Base-by-base conservation (phyloP, 2,329 filamentous ascomycete species). In the Aureobasidium sp. region DNA sequence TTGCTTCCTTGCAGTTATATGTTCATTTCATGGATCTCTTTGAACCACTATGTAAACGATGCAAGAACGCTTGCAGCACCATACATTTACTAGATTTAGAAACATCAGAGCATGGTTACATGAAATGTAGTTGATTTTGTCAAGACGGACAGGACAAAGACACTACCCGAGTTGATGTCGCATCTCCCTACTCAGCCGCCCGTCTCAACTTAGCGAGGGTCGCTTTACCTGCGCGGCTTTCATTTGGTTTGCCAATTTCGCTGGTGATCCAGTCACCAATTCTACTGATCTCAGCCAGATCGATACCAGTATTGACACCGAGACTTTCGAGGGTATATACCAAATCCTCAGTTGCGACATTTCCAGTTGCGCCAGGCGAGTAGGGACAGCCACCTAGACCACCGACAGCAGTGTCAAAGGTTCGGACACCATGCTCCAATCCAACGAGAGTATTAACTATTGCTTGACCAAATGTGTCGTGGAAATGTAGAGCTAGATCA, bases 391-490 rank as follows among this genome's bases (percentile, higher is more conserved):
- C 91, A 1, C 91, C 91, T 0, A 96, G 78, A 0, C 91, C 91
- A 2, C 84, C 89, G 1, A 95, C 88, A 59, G 88, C 89, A 65
- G 83, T 84, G 70, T 96, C 91, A 71, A 95, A 94, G 0, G 84
- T 89, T 36, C 89, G 78, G 44, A 95, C 83, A 0, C 91, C 91
- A 67, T 89, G 84, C 70, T 90, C 87, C 34, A 94, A 81, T 41
- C 87, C 86, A 0, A 92, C 86, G 11, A 89, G 85, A 5, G 86
- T 87, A 70, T 95, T 95, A 8, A 91, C 87, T n/a, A 93, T 78
- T 1, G 90, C 90, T 76, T 91, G 88, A 1, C 90, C 90, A 70
- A 91, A 93, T 1, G 91, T 95, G 70, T 96, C 90, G 73, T 96
- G 91, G 69, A 95, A 93, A 74, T 96, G 91, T 76, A 92, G 85